Percentiles rank a stretch among this genome's conserved stretches.
These are phyloP conservation scores for Berkeleyomyces basicola DNA, from an alignment of 2,329 filamentous ascomycete genomes.

Conservation along the genomic window DNA sequence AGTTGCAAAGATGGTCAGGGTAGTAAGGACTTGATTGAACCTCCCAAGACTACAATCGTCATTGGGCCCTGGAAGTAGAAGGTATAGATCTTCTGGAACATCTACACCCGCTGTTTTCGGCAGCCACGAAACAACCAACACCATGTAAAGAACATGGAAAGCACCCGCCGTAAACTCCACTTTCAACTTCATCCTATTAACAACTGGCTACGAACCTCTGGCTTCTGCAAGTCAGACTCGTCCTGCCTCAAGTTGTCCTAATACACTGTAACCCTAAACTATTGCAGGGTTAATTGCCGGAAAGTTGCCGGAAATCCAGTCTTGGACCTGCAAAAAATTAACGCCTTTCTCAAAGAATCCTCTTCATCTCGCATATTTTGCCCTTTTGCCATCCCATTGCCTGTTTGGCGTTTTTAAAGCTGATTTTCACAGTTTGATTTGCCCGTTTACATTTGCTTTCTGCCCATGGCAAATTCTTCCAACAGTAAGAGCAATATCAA, in stretches of 20 bases:
- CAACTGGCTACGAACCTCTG: background rate
- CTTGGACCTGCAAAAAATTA: background rate
- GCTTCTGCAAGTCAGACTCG: background rate
- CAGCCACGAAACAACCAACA: background rate
- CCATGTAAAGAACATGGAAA: background rate
- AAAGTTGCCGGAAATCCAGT: background rate
- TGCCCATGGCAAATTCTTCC: background rate
- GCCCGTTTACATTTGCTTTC: background rate
- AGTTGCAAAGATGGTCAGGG: too few species aligned
- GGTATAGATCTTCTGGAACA: background rate
- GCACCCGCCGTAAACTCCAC: background rate
- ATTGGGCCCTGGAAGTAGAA: background rate
- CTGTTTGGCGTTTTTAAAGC: background rate
- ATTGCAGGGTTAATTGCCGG: background rate
- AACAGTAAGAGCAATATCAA: background rate
- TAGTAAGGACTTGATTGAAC: background rate
- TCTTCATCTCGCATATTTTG: background rate
- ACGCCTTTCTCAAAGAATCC: background rate
- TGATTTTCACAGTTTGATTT: background rate
- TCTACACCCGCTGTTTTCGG: background rate
- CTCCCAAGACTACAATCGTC: background rate
- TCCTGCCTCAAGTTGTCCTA: background rate
- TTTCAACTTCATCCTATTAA: background rate
- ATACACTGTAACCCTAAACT: background rate
- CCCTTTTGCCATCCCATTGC: background rate